Conservation (phyloP, 2,329 filamentous ascomycete genomes). For the Ophiostoma australiae region DNA sequence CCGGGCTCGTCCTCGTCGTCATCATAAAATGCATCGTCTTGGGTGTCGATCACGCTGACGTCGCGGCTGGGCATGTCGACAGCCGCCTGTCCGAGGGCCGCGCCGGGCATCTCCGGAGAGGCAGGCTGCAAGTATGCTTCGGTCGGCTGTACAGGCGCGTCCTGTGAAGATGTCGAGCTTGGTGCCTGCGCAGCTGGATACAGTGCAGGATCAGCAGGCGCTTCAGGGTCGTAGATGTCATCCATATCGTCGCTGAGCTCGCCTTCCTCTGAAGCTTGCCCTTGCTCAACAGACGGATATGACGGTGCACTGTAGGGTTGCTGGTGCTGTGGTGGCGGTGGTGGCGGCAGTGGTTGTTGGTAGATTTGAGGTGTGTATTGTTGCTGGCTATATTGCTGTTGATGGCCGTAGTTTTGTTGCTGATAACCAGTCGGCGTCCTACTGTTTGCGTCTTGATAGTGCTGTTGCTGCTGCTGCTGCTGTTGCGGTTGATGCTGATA, state of each 20-base stretch:
- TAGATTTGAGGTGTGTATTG: neutral
- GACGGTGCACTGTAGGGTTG: constrained; percentile 6
- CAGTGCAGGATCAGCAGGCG: constrained; percentile 7
- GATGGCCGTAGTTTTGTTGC: neutral
- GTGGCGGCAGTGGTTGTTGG: neutral
- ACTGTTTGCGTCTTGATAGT: neutral
- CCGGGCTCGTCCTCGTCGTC: constrained; percentile 26
- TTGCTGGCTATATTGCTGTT: neutral
- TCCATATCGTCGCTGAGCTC: constrained; percentile 62
- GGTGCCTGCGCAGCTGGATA: neutral
- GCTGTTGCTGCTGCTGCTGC: neutral
- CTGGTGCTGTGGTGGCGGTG: constrained; percentile 8
- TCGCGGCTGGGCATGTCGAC: constrained; percentile 25
- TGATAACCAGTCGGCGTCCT: neutral
- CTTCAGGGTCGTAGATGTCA: constrained; percentile 23
- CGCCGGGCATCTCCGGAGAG: constrained; percentile 2
- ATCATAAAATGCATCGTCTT: constrained; percentile 28
- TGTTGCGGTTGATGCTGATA: neutral
- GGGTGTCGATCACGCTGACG: constrained; percentile 27
- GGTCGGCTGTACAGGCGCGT: constrained; percentile 1
- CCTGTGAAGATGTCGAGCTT: constrained; percentile 4
- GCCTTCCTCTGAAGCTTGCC: constrained; percentile 57
- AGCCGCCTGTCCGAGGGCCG: constrained; percentile 14
- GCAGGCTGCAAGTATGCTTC: constrained; percentile 4
- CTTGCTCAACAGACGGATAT: constrained; percentile 10